Conservation (phyloP, 495 filamentous ascomycete genomes). For the Aspergillus conjunctus region DNA sequence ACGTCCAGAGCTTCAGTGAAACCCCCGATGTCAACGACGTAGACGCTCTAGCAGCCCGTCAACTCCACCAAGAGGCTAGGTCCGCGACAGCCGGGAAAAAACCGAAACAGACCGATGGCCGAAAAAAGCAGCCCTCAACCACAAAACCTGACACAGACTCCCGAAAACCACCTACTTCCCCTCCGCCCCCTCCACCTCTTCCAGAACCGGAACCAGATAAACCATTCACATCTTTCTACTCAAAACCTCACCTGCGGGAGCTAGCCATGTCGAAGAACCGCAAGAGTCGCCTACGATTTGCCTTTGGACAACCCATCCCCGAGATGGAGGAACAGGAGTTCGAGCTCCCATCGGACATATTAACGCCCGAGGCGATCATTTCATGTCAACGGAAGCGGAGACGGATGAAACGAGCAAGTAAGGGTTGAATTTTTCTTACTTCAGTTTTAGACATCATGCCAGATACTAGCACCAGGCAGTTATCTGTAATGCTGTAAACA, state of each 20-base stretch:
- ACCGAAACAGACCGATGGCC: slow-evolving; percentile 28
- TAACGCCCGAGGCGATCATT: slow-evolving; percentile 67
- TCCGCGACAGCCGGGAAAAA: slow-evolving; percentile 41
- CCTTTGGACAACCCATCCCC: slow-evolving; percentile 84
- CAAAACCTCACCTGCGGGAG: slow-evolving; percentile 73
- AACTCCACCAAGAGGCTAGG: slow-evolving; percentile 72
- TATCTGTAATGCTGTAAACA: no score
- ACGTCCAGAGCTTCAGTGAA: slow-evolving; percentile 49
- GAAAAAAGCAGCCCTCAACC: slow-evolving; percentile 21
- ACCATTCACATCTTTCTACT: slow-evolving; percentile 85
- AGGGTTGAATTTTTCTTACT: slow-evolving; percentile 17
- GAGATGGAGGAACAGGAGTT: slow-evolving; percentile 72
- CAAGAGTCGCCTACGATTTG: slow-evolving; percentile 55
- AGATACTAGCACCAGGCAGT: not conserved
- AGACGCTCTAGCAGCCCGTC: slow-evolving; percentile 70
- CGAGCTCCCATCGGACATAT: slow-evolving; percentile 66
- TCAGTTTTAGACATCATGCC: not conserved
- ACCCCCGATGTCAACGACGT: slow-evolving; percentile 68
- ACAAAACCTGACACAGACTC: slow-evolving; percentile 3
- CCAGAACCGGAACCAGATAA: slow-evolving; percentile 45
- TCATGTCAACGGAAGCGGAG: slow-evolving; percentile 64
- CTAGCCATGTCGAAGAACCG: slow-evolving; percentile 67
- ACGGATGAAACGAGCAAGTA: slow-evolving; percentile 42
- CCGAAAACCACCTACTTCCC: not conserved
- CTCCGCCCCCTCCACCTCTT: slow-evolving; percentile 12